Evolutionary conservation across 2,329 filamentous ascomycete genomes (phyloP), one percentile per base, ranked within the genome.

Genomic region (Tolypocladium pustulatum): DNA sequence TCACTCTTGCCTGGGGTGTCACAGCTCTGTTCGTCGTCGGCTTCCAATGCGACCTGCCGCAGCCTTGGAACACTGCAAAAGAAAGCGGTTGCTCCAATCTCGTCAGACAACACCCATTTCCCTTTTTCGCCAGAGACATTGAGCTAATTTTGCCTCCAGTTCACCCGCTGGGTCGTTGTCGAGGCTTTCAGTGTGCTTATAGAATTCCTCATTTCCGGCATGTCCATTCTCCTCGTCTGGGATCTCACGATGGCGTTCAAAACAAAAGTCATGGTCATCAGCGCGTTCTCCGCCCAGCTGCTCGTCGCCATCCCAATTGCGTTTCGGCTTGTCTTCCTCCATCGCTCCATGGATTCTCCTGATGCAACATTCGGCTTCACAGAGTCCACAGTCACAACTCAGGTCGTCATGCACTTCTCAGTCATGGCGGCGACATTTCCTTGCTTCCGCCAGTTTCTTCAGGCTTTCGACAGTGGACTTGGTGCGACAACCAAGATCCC

Each of bases 381-480:
- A 17, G 27, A 59, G 22, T 51, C 51, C 3, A 55, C 58, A 38
- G 54, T 63, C 12, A 52, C 57, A 10, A 63, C 62, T 4, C 62
- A 63, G 54, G 59, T 61, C 13, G 62, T 63, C n/a, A 57, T 63
- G 59, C 62, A 63, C 51, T 62, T 63, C 30, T 62, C 62, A 34
- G 43, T 63, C 59, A 63, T 63, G 59, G 62, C 62, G 17, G 62
- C 62, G 15, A 63, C 62, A 1, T 63, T 63, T n/a, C 62, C 62
- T 13, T 63, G 62, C 58, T 61, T 63, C 37, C 61, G 62, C 4
- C 62, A 63, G 46, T 63, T 63, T 49, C 53, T 63, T 7, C 60
- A 63, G 22, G 62, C 61, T 22, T 63, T 63, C 20, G 58, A 62
- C 57, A 62, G 57, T 27, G 59, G 60, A 4, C 58, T 62, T 25